A percentile compares a stretch with the other conserved stretches of the same genome.
Conservation (phyloP, 768 basidiomycete species). For the Lyophyllum atratum region DNA sequence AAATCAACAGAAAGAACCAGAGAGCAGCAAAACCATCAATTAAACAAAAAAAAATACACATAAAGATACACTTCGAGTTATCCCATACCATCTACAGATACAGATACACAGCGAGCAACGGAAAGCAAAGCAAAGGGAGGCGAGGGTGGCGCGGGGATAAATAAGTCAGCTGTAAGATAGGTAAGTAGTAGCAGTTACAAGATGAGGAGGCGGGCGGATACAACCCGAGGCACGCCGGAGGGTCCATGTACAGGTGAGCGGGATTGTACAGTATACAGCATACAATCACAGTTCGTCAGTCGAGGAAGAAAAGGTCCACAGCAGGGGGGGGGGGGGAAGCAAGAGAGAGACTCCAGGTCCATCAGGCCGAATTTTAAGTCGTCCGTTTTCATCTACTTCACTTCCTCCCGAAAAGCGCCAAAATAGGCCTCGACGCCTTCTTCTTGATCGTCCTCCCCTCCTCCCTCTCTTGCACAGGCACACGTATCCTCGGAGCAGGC, state of each 20-base stretch:
- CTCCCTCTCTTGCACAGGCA: slow-evolving; percentile 32
- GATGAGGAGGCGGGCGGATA: too few relatives aligned
- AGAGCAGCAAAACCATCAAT: neutral
- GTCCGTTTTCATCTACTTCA: too few relatives aligned
- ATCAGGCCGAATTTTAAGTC: neutral
- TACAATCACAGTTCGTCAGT: neutral
- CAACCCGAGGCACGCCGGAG: too few relatives aligned
- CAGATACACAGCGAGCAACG: neutral
- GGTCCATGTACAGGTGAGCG: too few relatives aligned
- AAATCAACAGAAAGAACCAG: neutral
- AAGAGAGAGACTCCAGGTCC: neutral
- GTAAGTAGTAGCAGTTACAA: neutral
- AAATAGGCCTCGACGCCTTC: slow-evolving; percentile 7
- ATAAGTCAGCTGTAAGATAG: neutral
- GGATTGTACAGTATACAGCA: neutral
- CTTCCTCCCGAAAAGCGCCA: slow-evolving; percentile 14
- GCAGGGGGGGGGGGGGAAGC: too few relatives aligned
- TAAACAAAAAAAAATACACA: neutral
- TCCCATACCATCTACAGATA: neutral
- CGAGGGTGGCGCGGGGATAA: neutral
- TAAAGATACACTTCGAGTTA: neutral
- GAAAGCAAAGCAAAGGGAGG: neutral
- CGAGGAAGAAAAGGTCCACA: neutral
- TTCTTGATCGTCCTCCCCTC: slow-evolving; percentile 57
- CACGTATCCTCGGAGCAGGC: neutral